Evolutionary conservation across 306 rosid genomes (phyloP).

Genomic region (Cicer bijugum): DNA sequence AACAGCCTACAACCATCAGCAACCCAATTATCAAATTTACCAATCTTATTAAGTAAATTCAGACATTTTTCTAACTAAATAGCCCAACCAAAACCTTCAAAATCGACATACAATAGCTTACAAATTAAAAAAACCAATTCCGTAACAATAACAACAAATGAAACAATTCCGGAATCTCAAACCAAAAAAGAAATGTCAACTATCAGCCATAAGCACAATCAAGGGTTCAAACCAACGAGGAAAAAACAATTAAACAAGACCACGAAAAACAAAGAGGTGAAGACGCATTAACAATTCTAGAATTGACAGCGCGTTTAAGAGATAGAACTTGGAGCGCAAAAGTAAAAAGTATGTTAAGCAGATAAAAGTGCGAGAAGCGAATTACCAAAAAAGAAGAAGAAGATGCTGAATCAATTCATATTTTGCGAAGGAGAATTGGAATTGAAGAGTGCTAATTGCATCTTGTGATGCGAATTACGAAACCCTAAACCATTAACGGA

Average conservation of each 20-base stretch:
- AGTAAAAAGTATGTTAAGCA: not conserved
- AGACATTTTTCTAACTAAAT: not conserved
- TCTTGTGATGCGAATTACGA: slow-evolving; percentile 43
- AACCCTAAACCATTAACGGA: slow-evolving; percentile 72
- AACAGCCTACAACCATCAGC: too few species aligned
- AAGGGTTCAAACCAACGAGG: not conserved
- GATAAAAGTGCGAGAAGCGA: not conserved
- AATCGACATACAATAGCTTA: not conserved
- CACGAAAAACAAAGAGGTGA: not conserved
- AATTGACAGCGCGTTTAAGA: not conserved
- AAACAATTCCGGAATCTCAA: not conserved
- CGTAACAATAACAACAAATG: not conserved
- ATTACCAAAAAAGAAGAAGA: slow-evolving; percentile 42
- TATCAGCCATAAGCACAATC: not conserved
- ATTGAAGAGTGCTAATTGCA: slow-evolving; percentile 23
- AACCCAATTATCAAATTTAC: not conserved
- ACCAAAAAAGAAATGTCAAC: not conserved
- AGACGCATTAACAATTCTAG: not conserved
- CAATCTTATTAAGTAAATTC: not conserved
- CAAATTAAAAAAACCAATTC: slow-evolving; percentile 27
- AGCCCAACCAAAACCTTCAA: not conserved
- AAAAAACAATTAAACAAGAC: not conserved
- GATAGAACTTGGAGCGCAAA: not conserved
- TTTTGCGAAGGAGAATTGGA: not conserved
- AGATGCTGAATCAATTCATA: slow-evolving; percentile 47